Percentiles rank a stretch among this genome's conserved stretches.
These are phyloP conservation scores for Pseudogymnoascus sp. DNA, from an alignment of 2,329 filamentous ascomycete species.

Conservation along the genomic window DNA sequence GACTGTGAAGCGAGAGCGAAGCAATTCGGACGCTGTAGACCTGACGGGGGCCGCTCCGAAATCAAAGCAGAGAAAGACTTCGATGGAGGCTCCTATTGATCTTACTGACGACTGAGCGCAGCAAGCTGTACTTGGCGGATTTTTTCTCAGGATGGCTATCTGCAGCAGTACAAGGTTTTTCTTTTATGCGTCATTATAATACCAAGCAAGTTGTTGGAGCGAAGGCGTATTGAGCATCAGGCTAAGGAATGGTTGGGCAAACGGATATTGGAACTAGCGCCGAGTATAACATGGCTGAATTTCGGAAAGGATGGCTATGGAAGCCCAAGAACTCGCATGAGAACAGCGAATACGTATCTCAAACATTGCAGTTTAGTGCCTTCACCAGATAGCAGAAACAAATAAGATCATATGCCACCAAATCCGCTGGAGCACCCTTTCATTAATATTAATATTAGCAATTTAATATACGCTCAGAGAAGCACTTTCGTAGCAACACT, in stretches of 20 bases:
- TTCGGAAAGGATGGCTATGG: not conserved
- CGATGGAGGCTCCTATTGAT: not conserved
- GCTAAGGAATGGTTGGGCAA: no score
- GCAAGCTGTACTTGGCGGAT: not conserved
- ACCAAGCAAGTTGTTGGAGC: not conserved
- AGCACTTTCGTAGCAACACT: slow-evolving; percentile 44
- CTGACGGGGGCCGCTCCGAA: not conserved
- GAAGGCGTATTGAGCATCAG: not conserved
- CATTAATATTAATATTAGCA: slow-evolving; percentile 5
- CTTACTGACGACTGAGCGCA: not conserved
- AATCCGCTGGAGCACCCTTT: not conserved
- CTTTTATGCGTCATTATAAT: not conserved
- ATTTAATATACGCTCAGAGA: slow-evolving; percentile 14
- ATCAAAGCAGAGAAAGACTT: not conserved
- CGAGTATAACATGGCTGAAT: no score
- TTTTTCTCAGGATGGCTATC: not conserved
- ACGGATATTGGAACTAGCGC: no score
- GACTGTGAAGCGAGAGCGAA: not conserved
- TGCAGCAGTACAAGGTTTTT: not conserved
- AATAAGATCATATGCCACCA: not conserved
- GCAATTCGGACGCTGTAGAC: not conserved
- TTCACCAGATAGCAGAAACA: not conserved
- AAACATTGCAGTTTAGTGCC: not conserved
- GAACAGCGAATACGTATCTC: not conserved
- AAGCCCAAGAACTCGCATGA: no score